Conservation (phyloP, 768 basidiomycete genomes). For the Lentinula sp. region DNA sequence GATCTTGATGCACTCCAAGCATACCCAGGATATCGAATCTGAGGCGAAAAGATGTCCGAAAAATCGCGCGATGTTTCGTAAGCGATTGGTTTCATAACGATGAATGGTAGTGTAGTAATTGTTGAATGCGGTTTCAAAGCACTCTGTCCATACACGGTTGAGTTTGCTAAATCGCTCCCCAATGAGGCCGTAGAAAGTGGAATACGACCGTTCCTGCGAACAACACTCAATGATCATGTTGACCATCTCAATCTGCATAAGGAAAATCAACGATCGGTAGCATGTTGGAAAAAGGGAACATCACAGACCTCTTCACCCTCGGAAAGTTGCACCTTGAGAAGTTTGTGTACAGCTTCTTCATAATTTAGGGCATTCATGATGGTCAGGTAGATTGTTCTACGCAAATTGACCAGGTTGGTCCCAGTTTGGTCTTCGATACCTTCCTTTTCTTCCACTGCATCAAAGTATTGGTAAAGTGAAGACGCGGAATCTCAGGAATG, state of each 20-base stretch:
- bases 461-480: conserved; percentile 16
- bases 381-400: conserved; percentile 91
- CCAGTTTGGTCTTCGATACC: conserved; percentile 94
- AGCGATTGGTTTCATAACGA: conserved; percentile 96
- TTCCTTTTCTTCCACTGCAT: conserved; percentile 62
- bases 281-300: not conserved
- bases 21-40: conserved; percentile 88
- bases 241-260: conserved; percentile 81
- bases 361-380: conserved; percentile 99
- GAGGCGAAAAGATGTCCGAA: conserved; percentile 88
- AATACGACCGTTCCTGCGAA: conserved; percentile 97
- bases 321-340: conserved; percentile 85
- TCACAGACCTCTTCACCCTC: conserved; percentile 87
- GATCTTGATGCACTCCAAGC: conserved; percentile 79
- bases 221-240: conserved; percentile 99
- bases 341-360: conserved; percentile 98
- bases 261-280: not conserved
- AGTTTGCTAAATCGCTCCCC: conserved; percentile 96
- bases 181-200: conserved; percentile 93
- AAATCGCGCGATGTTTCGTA: conserved; percentile 95
- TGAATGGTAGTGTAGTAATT: conserved; percentile 96
- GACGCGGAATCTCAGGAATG: not conserved
- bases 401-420: conserved; percentile 92
- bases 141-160: conserved; percentile 91
- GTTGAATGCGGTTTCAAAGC: conserved; percentile 79